Conservation (phyloP, 1,139 yeast species). For the Hanseniaspora sp. region DNA sequence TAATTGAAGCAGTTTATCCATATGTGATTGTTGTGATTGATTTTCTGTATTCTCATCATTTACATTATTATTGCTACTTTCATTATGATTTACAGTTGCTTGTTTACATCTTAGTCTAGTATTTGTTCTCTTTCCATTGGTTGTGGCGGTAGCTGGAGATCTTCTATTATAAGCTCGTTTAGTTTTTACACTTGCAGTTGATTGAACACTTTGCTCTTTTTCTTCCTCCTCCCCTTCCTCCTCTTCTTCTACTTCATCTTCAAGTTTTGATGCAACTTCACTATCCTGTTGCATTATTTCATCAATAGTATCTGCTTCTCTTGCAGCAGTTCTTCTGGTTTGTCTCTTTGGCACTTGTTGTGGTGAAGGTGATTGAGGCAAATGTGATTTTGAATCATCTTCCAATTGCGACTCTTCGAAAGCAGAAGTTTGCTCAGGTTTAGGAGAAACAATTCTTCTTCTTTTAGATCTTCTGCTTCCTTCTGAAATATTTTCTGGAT, state of each 20-base stretch:
- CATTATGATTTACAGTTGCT: constrained; percentile 1
- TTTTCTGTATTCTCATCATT: constrained; percentile 18
- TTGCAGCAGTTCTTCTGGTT: constrained; percentile 1
- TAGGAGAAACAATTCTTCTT: constrained; percentile 10
- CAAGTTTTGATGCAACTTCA: not conserved
- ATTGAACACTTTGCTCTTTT: not conserved
- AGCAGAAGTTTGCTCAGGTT: constrained; percentile 1
- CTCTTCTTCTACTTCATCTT: constrained; percentile 9
- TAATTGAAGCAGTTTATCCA: constrained; percentile 18
- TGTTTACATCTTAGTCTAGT: constrained; percentile 2
- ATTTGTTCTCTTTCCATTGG: constrained; percentile 16
- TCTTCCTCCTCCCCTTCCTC: constrained; percentile 19
- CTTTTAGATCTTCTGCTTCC: constrained; percentile 8
- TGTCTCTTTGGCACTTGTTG: constrained; percentile 10
- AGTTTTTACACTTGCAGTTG: not conserved
- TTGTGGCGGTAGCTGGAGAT: constrained; percentile 21
- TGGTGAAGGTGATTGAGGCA: too few species aligned
- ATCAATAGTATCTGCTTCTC: constrained; percentile 5
- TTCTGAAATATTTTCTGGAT: constrained; percentile 13
- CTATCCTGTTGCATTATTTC: not conserved
- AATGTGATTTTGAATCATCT: not conserved
- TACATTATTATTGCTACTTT: constrained; percentile 1
- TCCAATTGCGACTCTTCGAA: not conserved
- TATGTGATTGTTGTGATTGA: constrained; percentile 13
- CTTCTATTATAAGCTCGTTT: constrained; percentile 18